A percentile compares a stretch with the other conserved stretches of the same genome.
These are phyloP conservation scores for Dactylellina parvicollis DNA, from an alignment of 2,329 filamentous ascomycete genomes.

Conservation along the genomic window DNA sequence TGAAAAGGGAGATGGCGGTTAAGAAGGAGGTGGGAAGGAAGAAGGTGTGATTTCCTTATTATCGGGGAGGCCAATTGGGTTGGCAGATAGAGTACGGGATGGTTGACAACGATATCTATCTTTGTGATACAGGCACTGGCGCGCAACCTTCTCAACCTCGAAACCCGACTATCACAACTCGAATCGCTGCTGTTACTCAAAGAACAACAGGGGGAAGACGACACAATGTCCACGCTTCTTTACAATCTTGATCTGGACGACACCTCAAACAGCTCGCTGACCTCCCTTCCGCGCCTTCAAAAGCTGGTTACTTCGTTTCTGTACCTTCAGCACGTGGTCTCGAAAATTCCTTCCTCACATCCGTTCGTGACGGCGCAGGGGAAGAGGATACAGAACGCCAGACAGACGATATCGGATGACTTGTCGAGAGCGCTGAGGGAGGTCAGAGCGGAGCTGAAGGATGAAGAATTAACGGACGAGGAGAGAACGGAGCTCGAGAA, in stretches of 20 bases:
- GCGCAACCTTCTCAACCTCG: constrained; percentile 50
- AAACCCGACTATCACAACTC: constrained; percentile 46
- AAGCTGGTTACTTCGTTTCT: constrained; percentile 70
- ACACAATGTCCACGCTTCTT: constrained; percentile 54
- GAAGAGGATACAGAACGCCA: constrained; percentile 68
- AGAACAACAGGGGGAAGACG: constrained; percentile 46
- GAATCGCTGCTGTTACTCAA: constrained; percentile 39
- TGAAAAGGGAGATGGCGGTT: constrained; percentile 72
- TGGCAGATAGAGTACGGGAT: not conserved
- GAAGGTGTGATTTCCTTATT: constrained; percentile 62
- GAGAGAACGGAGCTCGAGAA: constrained; percentile 60
- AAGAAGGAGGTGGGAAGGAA: constrained; percentile 74
- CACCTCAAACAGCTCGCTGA: constrained; percentile 45
- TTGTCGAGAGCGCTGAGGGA: constrained; percentile 72
- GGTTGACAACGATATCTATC: not conserved
- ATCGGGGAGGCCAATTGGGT: too few species aligned
- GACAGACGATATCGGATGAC: constrained; percentile 73
- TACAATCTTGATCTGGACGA: constrained; percentile 61
- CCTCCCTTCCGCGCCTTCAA: constrained; percentile 64
- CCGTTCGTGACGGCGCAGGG: constrained; percentile 72
- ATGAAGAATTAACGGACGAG: constrained; percentile 59
- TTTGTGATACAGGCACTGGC: constrained; percentile 31
- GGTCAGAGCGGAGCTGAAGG: constrained; percentile 41
- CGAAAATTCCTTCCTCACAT: constrained; percentile 68
- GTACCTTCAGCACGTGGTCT: constrained; percentile 65